Conservation (phyloP, 2,329 filamentous ascomycete genomes). For the Cytospora schulzeri region DNA sequence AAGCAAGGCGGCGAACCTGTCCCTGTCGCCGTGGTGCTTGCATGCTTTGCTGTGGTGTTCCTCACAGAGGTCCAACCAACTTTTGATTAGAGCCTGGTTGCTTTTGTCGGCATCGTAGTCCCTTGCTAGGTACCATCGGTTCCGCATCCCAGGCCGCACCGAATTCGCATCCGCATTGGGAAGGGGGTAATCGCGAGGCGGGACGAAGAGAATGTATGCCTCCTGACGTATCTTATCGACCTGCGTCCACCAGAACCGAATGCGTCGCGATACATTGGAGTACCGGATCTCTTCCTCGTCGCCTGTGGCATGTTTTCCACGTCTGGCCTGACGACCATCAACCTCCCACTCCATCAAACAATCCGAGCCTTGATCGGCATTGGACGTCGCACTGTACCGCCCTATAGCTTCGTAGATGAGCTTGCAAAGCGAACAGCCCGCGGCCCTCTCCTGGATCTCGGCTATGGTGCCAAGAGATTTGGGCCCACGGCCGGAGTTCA, state of each 20-base stretch:
- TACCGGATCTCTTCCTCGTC: neutral
- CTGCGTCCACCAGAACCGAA: neutral
- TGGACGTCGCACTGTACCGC: neutral
- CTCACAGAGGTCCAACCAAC: conserved; percentile 1
- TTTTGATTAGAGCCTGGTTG: neutral
- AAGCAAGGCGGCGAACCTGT: neutral
- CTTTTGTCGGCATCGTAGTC: neutral
- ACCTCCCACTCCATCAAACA: neutral
- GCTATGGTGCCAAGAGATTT: neutral
- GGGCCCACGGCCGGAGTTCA: neutral
- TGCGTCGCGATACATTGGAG: neutral
- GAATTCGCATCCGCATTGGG: neutral
- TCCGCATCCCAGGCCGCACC: neutral
- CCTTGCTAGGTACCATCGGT: neutral
- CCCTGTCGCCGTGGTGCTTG: neutral
- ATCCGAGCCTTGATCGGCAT: neutral
- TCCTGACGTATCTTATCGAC: neutral
- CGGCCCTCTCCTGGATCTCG: neutral
- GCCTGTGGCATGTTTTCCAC: neutral
- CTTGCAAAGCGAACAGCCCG: neutral
- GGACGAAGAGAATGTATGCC: neutral
- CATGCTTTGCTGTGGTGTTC: neutral
- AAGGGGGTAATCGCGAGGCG: neutral
- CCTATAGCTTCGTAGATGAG: neutral
- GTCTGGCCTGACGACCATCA: neutral